Base-by-base conservation (phyloP, 177 flowering plant genomes). In the Tripterygium wilfordii region DNA sequence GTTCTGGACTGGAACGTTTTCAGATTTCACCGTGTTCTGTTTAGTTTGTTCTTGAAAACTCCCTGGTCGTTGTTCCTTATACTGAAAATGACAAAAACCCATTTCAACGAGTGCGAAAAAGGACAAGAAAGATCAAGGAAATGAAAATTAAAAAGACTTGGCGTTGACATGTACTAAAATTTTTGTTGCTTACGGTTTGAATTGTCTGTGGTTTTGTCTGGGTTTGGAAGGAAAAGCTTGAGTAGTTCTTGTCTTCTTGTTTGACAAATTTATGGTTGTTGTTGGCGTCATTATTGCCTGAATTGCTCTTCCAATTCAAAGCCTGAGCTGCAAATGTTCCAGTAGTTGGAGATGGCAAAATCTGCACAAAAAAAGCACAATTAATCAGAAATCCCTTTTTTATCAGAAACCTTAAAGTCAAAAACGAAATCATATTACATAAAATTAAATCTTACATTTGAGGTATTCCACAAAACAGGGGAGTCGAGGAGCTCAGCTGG, bases 261-360 rank as follows among this genome's bases (percentile, higher is more conserved):
- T 71, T 75, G 35, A 71, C 58, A 25, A 10, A 49, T 18, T 45
- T 52, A 39, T 52, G 61, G 41, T 40, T 53, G 38, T 13, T n/a
- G n/a, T n/a, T n/a, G n/a, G n/a, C n/a, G n/a, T n/a, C n/a, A n/a
- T n/a, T n/a, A n/a, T n/a, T 42, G 15, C 32, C 35, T 6, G 68
- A 62, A 48, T 57, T 68, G 32, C 17, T 48, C 48, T 66, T 72
- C 83, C 75, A 75, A 41, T 63, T 51, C 43, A 64, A 68, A 37
- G 45, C 54, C 9, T 65, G 74, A 42, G 60, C 46, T 4, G 74
- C 65, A 42, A 81, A 78, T 21, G 75, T 31, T 52, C 84, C 88
- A 2, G 83, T 76, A 0, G 84, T 78, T 18, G 88, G 88, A 54
- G 88, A 81, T 31, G 87, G 79, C 37, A 78, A 45, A 61, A 78